Base-by-base conservation (phyloP, 1,284 basidiomycete species). In the Rhodotorula mucilaginosa region DNA sequence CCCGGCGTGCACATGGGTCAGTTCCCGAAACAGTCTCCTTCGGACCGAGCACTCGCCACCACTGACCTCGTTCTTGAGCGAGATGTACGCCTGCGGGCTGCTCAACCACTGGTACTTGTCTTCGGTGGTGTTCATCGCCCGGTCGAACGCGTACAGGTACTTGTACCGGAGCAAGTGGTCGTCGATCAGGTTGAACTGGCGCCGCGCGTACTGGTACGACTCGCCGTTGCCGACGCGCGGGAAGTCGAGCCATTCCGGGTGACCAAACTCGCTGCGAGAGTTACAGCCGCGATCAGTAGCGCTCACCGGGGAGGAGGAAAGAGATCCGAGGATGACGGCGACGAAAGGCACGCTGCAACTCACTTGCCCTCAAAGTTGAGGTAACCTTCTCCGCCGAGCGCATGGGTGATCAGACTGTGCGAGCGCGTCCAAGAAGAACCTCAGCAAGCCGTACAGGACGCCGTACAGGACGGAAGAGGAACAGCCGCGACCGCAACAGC, bases 221-320 rank as follows among this genome's bases (percentile, higher is more conserved):
- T 94, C 92, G 78, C 87, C 86, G 80, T 99, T 99, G 21, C 96
- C 96, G 76, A 88, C 92, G 47, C 96, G 90, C 52, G 96, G 96
- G 83, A 99, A 99, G 82, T 98, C 96, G 79, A 99, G 92, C 96
- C 96, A 99, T 89, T 97, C 95, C 18, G 94, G 95, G 81, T 97
- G 95, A 57, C 95, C 95, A 79, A 97, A 97, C 80, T 97, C 95
- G 68, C 73, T 75, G 64, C 10, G n/a, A 15, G 52, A 16, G 49
- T 49, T 10, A 7, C 49, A 0, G 49, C 23, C 2, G 18, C 10
- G 49, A 13, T 26, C 54, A 26, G 54, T 2, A 29, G 12, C 52
- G 52, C 52, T 7, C n/a, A 56, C 7, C 15, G 13, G 54, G 12
- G 15, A 29, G 13, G 54, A 31, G 6, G 29, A 10, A 16, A 26